Base-by-base conservation (phyloP, 2,329 filamentous ascomycete genomes). In the Pezicula carpinea region DNA sequence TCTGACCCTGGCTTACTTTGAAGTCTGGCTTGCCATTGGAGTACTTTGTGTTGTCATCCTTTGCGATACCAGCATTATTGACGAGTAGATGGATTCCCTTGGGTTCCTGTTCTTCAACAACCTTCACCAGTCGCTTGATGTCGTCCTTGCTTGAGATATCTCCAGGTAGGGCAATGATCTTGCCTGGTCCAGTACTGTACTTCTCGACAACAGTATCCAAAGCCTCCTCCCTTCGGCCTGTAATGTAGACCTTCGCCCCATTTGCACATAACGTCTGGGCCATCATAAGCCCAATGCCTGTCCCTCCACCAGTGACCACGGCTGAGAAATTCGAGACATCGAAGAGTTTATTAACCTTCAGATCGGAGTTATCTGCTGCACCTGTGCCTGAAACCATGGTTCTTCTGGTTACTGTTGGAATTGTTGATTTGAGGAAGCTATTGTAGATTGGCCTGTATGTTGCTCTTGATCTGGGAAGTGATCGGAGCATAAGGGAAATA, bases 121-220 rank as follows among this genome's bases (percentile, higher is more conserved):
- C 72, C 2, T 76, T 57, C 15, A 76, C 74, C 5, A 83, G 65
- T 4, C 68, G 68, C 44, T 74, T 64, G 23, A 85, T 73, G 10
- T 80, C 76, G 2, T 72, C 68, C 59, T 84, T 84, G 44, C 73
- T 73, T 5, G 75, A 79, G 0, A 84, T 72, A 59, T 84, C 80
- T 47, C 73, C 76, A 0, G 73, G 68, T 6, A 74, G 69, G 8
- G 67, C 46, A 34, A 57, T 49, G 8, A 55, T 53, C 47, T 55
- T 54, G 32, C 52, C 46, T 33, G 50, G 53, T 58, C 82, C 80
- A 29, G 74, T 59, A 14, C 76, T 79, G 59, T 83, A 75, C 4
- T 65, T 65, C 49, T 75, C 69, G 31, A 61, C 59, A 34, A 63
- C 58, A 21, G 52, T 61, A 19, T 59, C 50, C 15, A 62, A 51